Evolutionary conservation across 495 filamentous ascomycete genomes (phyloP).

Genomic region (Cercophora samala): DNA sequence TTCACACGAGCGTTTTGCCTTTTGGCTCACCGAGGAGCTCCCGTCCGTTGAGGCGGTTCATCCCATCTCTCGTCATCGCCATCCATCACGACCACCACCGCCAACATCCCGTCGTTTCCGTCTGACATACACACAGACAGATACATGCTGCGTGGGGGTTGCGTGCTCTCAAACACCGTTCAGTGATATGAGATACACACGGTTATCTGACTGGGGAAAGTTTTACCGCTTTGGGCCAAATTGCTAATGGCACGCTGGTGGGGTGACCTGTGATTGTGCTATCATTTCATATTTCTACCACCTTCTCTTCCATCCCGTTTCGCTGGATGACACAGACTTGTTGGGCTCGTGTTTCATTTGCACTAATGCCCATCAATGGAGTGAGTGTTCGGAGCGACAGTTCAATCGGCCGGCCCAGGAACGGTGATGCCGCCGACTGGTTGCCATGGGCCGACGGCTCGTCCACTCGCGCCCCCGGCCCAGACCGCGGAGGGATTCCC

Average conservation of each 20-base stretch:
- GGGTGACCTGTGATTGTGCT: neutral
- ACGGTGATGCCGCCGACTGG: neutral
- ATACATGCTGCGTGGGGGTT: neutral
- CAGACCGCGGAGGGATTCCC: neutral
- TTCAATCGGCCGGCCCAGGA: neutral
- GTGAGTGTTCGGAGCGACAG: neutral
- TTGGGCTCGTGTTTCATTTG: neutral
- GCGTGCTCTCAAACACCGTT: neutral
- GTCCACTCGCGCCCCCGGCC: neutral
- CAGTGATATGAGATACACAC: neutral
- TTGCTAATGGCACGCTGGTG: neutral
- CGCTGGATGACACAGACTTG: neutral
- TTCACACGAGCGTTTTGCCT: neutral
- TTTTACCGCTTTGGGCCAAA: neutral
- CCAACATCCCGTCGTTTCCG: neutral
- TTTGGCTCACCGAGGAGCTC: neutral
- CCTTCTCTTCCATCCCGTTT: neutral
- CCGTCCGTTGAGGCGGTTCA: neutral
- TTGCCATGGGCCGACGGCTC: neutral
- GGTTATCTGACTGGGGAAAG: neutral
- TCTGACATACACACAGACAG: neutral
- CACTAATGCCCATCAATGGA: neutral
- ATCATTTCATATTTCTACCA: neutral
- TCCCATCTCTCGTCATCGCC: neutral
- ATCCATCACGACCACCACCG: neutral